A percentile compares a stretch with the other conserved stretches of the same genome.
These are phyloP conservation scores for Triglochin maritima DNA, from an alignment of 106 monocot species.

Conservation along the genomic window DNA sequence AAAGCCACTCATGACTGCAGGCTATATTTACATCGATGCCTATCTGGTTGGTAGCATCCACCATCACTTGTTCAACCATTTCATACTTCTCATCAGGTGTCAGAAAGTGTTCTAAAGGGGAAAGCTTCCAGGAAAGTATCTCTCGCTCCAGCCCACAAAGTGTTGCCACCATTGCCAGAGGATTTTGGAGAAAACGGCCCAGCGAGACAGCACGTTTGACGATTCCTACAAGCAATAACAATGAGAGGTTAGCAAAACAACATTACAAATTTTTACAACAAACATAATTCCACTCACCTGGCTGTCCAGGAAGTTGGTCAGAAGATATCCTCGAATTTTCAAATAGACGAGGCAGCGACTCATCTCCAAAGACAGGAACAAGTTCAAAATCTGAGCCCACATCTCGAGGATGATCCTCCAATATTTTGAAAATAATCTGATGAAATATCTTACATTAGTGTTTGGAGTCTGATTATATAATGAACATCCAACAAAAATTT, in stretches of 20 bases:
- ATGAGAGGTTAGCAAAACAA: not conserved
- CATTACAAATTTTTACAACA: not conserved
- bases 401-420: slow-evolving; percentile 87
- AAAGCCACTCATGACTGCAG: slow-evolving; percentile 94
- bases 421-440: slow-evolving; percentile 83
- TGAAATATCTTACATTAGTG: not conserved
- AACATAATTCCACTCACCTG: slow-evolving; percentile 27
- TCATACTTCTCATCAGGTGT: slow-evolving; percentile 89
- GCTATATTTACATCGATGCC: slow-evolving; percentile 93
- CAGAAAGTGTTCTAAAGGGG: slow-evolving; percentile 64
- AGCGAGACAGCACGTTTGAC: slow-evolving; percentile 92
- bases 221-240: slow-evolving; percentile 41
- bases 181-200: slow-evolving; percentile 88
- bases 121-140: slow-evolving; percentile 94
- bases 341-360: slow-evolving; percentile 75
- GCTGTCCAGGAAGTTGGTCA: slow-evolving; percentile 83
- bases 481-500: not conserved
- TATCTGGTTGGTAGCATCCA: slow-evolving; percentile 89
- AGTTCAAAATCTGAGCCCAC: slow-evolving; percentile 68
- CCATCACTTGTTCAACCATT: slow-evolving; percentile 93
- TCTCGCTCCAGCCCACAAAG: slow-evolving; percentile 88
- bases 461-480: not conserved
- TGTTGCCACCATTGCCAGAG: slow-evolving; percentile 94
- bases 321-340: slow-evolving; percentile 78
- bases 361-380: slow-evolving; percentile 68